Evolutionary conservation across 768 basidiomycete species (phyloP).

Genomic region (Pisolithus albus): DNA sequence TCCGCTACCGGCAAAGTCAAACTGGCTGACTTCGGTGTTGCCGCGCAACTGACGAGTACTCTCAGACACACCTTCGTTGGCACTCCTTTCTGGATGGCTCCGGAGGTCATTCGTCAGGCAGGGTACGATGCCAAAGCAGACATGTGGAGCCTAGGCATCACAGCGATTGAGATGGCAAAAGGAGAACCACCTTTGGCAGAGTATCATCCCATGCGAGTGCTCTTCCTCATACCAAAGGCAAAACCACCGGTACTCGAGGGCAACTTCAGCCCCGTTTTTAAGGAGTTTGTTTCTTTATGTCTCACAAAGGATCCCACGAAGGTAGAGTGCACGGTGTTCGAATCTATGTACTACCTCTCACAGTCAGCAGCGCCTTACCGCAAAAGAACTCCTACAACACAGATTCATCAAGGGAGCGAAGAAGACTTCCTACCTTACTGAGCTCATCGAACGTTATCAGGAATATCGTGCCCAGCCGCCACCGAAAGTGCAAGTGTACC

Average conservation of each 20-base stretch:
- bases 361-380: slow-evolving; percentile 69
- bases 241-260: slow-evolving; percentile 89
- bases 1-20: slow-evolving; percentile 92
- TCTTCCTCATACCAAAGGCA: slow-evolving; percentile 97
- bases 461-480: slow-evolving; percentile 64
- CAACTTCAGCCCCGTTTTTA: slow-evolving; percentile 76
- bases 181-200: slow-evolving; percentile 95
- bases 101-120: slow-evolving; percentile 94
- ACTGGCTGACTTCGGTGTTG: slow-evolving; percentile 97
- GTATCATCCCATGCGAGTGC: slow-evolving; percentile 97
- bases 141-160: slow-evolving; percentile 97
- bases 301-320: slow-evolving; percentile 84
- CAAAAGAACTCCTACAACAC: slow-evolving; percentile 90
- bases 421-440: slow-evolving; percentile 76
- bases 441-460: slow-evolving; percentile 83
- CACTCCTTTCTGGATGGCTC: slow-evolving; percentile 98
- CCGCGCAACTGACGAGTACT: slow-evolving; percentile 91
- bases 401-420: slow-evolving; percentile 83
- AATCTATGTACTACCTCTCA: slow-evolving; percentile 8
- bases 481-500: slow-evolving; percentile 48
- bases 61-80: slow-evolving; percentile 96
- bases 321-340: slow-evolving; percentile 37
- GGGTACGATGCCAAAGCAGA: slow-evolving; percentile 96
- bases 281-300: slow-evolving; percentile 87
- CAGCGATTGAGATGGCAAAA: slow-evolving; percentile 96